A percentile compares a stretch with the other conserved stretches of the same genome.
Evolutionary conservation across 169 alveolate species (phyloP).

Genomic region (Plasmodium gaboni): DNA sequence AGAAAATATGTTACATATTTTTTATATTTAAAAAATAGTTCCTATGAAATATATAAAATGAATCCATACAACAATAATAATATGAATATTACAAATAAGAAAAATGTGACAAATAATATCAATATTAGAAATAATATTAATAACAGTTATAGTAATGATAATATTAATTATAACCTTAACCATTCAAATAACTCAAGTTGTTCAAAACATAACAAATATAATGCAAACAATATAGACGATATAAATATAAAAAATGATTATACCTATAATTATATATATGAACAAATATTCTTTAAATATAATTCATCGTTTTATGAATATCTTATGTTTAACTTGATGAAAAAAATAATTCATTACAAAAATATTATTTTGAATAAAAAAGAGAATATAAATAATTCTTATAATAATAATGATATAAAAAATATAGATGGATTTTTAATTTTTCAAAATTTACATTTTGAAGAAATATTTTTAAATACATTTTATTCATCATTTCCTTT

Average conservation of each 20-base stretch:
- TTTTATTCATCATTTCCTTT: conserved; percentile 73
- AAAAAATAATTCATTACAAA: too few relatives aligned
- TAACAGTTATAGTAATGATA: too few relatives aligned
- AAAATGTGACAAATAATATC: background rate
- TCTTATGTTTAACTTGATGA: too few relatives aligned
- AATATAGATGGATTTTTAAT: background rate
- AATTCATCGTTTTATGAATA: too few relatives aligned
- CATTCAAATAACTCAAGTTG: too few relatives aligned
- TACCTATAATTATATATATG: too few relatives aligned
- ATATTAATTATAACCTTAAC: too few relatives aligned
- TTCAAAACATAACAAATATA: too few relatives aligned
- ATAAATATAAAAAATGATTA: too few relatives aligned
- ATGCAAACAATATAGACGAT: too few relatives aligned
- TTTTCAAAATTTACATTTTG: conserved; percentile 21
- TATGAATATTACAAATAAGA: background rate
- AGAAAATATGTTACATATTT: conserved; percentile 50
- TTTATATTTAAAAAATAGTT: conserved; percentile 22
- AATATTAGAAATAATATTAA: background rate
- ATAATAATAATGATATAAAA: conserved; percentile 6
- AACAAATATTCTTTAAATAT: too few relatives aligned
- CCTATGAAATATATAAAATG: conserved; percentile 5
- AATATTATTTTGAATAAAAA: background rate
- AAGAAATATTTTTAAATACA: conserved; percentile 39
- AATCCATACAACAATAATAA: background rate
- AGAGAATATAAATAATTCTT: background rate